phyloP scores from a whole-genome alignment of 1,284 basidiomycete species.

The Quambalaria eucalypti region DNA sequence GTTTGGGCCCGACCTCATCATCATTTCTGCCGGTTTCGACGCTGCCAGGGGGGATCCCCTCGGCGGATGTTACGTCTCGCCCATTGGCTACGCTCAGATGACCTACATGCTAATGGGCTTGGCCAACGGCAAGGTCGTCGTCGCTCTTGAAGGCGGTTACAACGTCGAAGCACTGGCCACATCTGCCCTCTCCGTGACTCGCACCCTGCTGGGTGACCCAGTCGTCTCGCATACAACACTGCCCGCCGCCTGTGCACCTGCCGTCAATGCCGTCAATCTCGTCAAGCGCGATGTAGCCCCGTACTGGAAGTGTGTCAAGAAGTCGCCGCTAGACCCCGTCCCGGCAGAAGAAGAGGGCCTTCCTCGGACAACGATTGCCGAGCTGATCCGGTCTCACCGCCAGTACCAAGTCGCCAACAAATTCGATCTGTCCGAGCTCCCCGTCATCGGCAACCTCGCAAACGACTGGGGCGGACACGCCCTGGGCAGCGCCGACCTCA shows the following conservation, averaged over 20 bases:
- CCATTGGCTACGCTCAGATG: constrained; percentile 96
- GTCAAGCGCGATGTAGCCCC: constrained; percentile 76
- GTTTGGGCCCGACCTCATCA: constrained; percentile 88
- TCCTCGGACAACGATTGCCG: constrained; percentile 48
- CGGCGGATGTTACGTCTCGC: constrained; percentile 80
- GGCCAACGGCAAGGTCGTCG: constrained; percentile 77
- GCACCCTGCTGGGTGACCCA: constrained; percentile 73
- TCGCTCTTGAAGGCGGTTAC: constrained; percentile 95
- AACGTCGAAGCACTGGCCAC: constrained; percentile 78
- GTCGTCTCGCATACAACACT: constrained; percentile 57
- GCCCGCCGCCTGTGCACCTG: constrained; percentile 66
- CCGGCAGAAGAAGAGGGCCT: constrained; percentile 15
- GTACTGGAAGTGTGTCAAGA: constrained; percentile 71
- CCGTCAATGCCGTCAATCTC: constrained; percentile 75
- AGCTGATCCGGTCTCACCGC: constrained; percentile 72
- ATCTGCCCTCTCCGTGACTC: constrained; percentile 76
- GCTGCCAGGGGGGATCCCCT: constrained; percentile 86
- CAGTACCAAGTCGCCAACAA: constrained; percentile 65
- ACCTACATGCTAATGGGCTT: constrained; percentile 88
- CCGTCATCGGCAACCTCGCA: constrained; percentile 60
- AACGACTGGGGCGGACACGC: constrained; percentile 67
- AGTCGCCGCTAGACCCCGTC: constrained; percentile 28
- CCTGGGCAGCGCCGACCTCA: constrained; percentile 65
- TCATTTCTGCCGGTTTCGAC: constrained; percentile 96
- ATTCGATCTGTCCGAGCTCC: constrained; percentile 69